Conservation (phyloP, 805 yeast species). For the Deakozyma indianensis region DNA sequence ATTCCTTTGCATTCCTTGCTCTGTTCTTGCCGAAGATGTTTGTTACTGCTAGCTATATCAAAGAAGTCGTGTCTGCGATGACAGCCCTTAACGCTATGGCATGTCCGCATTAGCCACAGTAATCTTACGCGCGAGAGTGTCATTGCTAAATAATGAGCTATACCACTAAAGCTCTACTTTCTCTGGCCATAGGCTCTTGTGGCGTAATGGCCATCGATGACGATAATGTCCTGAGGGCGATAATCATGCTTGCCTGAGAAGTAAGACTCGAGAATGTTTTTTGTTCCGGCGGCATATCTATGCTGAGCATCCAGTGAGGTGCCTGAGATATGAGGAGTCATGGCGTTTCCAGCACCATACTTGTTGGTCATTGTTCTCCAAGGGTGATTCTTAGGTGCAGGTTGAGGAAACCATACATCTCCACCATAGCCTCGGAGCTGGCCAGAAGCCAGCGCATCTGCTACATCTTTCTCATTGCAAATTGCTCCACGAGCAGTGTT, state of each 20-base stretch:
- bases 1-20: too few relatives aligned
- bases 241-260: constrained; percentile 50
- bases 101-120: too few relatives aligned
- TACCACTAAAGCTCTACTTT: too few relatives aligned
- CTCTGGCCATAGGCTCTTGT: constrained; percentile 56
- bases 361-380: constrained; percentile 59
- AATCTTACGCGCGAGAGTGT: too few relatives aligned
- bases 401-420: constrained; percentile 79
- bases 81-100: too few relatives aligned
- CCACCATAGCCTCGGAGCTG: constrained; percentile 71
- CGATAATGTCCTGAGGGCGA: constrained; percentile 63
- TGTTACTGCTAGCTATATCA: too few relatives aligned
- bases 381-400: constrained; percentile 64
- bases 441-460: constrained; percentile 56
- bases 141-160: too few relatives aligned
- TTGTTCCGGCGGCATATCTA: constrained; percentile 58
- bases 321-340: constrained; percentile 76
- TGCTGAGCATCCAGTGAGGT: constrained; percentile 69
- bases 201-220: constrained; percentile 55
- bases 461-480: constrained; percentile 57
- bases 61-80: too few relatives aligned
- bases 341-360: constrained; percentile 65
- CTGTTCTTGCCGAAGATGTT: too few relatives aligned
- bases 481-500: constrained; percentile 80
- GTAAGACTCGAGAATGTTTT: constrained; percentile 48